Base-by-base conservation (phyloP, 768 basidiomycete species). In the Hygrophorus pudorinus region DNA sequence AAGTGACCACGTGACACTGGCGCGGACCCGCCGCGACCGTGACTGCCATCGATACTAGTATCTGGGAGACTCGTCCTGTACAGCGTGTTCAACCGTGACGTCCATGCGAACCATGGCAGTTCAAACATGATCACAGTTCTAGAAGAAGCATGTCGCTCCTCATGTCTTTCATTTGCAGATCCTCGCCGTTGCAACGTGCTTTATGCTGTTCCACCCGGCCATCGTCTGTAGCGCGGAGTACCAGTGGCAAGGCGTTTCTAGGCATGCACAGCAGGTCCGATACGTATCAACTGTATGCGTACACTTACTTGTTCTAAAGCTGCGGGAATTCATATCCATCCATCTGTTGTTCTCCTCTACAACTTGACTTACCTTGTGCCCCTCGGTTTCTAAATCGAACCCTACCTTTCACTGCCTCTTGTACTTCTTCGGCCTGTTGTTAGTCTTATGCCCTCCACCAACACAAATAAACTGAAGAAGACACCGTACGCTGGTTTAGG, bases 401-500 rank as follows among this genome's bases (percentile, higher is more conserved):
- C 37, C 20, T 11, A 38, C 14, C 12, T 38, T 17, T 21, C 24
- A 24, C 3, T 24, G 7, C 24, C 24, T 24, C 24, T 24, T 24
- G 24, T 24, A 24, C 24, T 7, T 24, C 24, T 3, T 24, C 24
- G 24, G 3, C 3, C 7, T 24, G 14, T 17, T 27, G 39, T 17
- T 12, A 5, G 21, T 28, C 20, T 16, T 35, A 54, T 54, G 53
- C 38, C 40, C 34, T 48, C 51, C n/a, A 37, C 45, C 38, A 51
- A 46, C 35, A 47, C 59, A 27, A 59, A n/a, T n/a, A n/a, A 55
- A 37, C 50, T 62, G 45, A 59, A 62, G 51, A 60, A 54, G 49
- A 17, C 48, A 17, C 52, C 48, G 28, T 45, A 56, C 47, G 43
- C 54, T 38, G 16, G 58, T 39, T 38, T 56, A 38, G 51, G 52